Evolutionary conservation across 495 filamentous ascomycete genomes (phyloP), one percentile per base, ranked within the genome.

Genomic region (Penicillium bialowiezense): DNA sequence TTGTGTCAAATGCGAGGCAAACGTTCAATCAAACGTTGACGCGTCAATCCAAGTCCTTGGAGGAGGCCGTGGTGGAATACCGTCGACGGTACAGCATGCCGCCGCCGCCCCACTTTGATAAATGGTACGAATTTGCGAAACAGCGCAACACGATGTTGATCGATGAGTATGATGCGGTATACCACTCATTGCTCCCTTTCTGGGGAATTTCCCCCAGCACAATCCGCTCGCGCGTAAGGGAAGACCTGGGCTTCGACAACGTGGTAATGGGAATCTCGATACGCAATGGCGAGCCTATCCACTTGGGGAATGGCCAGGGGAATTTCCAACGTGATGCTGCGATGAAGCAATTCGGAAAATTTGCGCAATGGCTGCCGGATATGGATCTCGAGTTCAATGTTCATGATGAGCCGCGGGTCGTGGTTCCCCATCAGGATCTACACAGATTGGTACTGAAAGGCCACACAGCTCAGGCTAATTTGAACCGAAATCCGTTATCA

Each of bases 381-480:
- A 86, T 90, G 85, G 83, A 90, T 56, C 58, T 91, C 8, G 79
- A 74, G 17, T 87, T 90, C 64, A 91, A 90, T 62, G 57, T 83
- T 19, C 81, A 89, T 57, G 86, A 91, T 56, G 86, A 90, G 51
- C 78, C 82, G 40, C 74, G 86, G 15, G 81, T 90, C 1, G 69
- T 86, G 1, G 77, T 90, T 3, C 79, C 84, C 7, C 74, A 81
- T 47, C 79, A 84, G n/a, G 32, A 50, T 18, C 19, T 59, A 18
- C 35, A 58, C n/a, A 28, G 26, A 19, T 14, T 55, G 12, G 35
- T 55, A 9, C n/a, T 18, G 9, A 17, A 42, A 10, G 50, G 41
- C 13, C 17, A 28, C 2, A 29, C 34, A 15, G 36, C 49, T 0
- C 48, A 55, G 13, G 19, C 44, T 21, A 41, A 53, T 1, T 9